A percentile compares a stretch with the other conserved stretches of the same genome.
phyloP scores from a whole-genome alignment of 2,329 filamentous ascomycete genomes.

The Coleophoma crateriformis region DNA sequence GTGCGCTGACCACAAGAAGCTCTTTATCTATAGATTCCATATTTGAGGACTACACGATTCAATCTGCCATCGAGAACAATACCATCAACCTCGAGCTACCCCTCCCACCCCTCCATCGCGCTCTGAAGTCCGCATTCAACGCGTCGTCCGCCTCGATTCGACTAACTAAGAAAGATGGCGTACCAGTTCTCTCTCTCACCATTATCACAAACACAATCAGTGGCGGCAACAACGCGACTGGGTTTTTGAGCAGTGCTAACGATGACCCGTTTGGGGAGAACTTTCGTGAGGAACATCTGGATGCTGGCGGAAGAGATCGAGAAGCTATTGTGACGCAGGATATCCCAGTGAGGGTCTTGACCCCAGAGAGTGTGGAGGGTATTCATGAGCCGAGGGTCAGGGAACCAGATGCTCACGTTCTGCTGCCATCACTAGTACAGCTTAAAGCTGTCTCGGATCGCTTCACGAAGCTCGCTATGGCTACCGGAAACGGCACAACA shows the following conservation, averaged over 20 bases:
- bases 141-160: constrained; percentile 79
- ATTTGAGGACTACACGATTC: constrained; percentile 78
- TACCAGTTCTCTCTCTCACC: constrained; percentile 84
- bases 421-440: constrained; percentile 79
- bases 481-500: constrained; percentile 25
- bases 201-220: constrained; percentile 70
- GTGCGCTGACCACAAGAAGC: constrained; percentile 32
- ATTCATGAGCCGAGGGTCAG: constrained; percentile 88
- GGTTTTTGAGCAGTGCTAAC: constrained; percentile 21
- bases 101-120: constrained; percentile 79
- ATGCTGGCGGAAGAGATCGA: constrained; percentile 61
- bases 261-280: constrained; percentile 40
- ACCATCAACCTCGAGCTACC: constrained; percentile 96
- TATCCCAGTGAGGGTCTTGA: constrained; percentile 87
- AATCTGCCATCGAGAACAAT: constrained; percentile 77
- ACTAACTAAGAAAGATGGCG: constrained; percentile 85
- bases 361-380: constrained; percentile 78
- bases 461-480: constrained; percentile 78
- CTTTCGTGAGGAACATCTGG: constrained; percentile 43
- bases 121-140: constrained; percentile 82
- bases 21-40: constrained; percentile 71
- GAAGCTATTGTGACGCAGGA: constrained; percentile 94
- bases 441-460: constrained; percentile 92
- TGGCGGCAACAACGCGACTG: constrained; percentile 34
- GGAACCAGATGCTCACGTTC: constrained; percentile 91